These are phyloP conservation scores for Pythium phragmiticola DNA, from an alignment of 352 stramenopile species.

Conservation along the genomic window DNA sequence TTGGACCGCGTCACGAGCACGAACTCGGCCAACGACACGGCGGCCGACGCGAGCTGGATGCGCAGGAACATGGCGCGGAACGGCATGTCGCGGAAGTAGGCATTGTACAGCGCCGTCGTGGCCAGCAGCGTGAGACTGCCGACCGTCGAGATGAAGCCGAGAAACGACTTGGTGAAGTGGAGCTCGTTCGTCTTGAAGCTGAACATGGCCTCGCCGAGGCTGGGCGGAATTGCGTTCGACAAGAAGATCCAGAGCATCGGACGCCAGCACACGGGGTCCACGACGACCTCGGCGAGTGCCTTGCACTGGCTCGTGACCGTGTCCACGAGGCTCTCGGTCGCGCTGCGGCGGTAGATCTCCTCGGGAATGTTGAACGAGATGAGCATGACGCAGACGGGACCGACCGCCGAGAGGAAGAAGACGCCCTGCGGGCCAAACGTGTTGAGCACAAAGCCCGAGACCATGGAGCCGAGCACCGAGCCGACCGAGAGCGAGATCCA, in stretches of 20 bases:
- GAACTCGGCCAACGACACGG: conserved; percentile 66
- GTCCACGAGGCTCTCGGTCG: conserved; percentile 41
- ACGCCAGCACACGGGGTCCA: conserved; percentile 76
- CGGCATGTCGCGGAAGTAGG: conserved; percentile 74
- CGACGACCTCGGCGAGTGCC: conserved; percentile 50
- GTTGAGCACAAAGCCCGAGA: conserved; percentile 60
- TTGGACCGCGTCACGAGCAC: conserved; percentile 72
- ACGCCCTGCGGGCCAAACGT: conserved; percentile 60
- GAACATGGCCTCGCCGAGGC: conserved; percentile 80
- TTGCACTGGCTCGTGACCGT: conserved; percentile 53
- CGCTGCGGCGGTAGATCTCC: conserved; percentile 33
- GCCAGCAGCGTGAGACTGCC: conserved; percentile 68
- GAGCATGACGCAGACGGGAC: conserved; percentile 59
- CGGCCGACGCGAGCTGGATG: conserved; percentile 67
- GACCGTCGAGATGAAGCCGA: conserved; percentile 76
- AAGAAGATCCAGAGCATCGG: conserved; percentile 83
- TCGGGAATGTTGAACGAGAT: conserved; percentile 64
- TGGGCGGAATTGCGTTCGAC: conserved; percentile 69
- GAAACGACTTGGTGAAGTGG: conserved; percentile 73
- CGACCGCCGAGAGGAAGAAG: conserved; percentile 73
- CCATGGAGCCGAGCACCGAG: conserved; percentile 67
- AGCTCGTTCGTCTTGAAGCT: conserved; percentile 81
- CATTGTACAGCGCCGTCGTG: conserved; percentile 76
- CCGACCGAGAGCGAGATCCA: conserved; percentile 74
- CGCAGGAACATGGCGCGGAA: conserved; percentile 78